Conservation (phyloP, 1,284 basidiomycete genomes). For the Irpex rosettiformis region DNA sequence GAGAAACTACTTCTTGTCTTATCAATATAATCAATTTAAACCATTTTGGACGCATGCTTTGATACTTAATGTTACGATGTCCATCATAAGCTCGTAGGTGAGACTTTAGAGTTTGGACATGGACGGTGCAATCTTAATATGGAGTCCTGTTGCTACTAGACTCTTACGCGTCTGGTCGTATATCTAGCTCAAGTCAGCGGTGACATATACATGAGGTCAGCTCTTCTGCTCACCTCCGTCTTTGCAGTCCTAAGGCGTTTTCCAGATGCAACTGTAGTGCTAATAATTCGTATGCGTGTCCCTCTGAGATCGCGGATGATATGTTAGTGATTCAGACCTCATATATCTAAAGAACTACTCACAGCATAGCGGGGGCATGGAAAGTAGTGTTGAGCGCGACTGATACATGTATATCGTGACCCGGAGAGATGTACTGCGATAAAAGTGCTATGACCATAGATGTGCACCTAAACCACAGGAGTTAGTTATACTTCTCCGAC, state of each 20-base stretch:
- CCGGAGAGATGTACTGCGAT: background rate
- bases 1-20: background rate
- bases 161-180: conserved; percentile 34
- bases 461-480: conserved; percentile 3
- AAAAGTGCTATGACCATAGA: conserved; percentile 5
- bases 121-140: conserved; percentile 36
- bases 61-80: too few species aligned
- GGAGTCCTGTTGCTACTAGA: conserved; percentile 33
- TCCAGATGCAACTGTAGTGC: conserved; percentile 14
- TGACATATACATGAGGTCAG: background rate
- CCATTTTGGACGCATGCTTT: too few species aligned
- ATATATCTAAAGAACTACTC: background rate
- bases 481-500: background rate
- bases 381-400: conserved; percentile 11
- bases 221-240: conserved; percentile 12
- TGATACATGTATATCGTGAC: conserved; percentile 7
- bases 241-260: conserved; percentile 12
- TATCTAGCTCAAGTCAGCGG: conserved; percentile 23
- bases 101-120: too few species aligned
- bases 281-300: conserved; percentile 10
- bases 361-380: conserved; percentile 16
- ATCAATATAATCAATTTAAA: background rate
- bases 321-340: too few species aligned
- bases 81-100: too few species aligned
- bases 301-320: conserved; percentile 8